phyloP scores from a whole-genome alignment of 352 stramenopile species.

The Phytophthora cactorum region DNA sequence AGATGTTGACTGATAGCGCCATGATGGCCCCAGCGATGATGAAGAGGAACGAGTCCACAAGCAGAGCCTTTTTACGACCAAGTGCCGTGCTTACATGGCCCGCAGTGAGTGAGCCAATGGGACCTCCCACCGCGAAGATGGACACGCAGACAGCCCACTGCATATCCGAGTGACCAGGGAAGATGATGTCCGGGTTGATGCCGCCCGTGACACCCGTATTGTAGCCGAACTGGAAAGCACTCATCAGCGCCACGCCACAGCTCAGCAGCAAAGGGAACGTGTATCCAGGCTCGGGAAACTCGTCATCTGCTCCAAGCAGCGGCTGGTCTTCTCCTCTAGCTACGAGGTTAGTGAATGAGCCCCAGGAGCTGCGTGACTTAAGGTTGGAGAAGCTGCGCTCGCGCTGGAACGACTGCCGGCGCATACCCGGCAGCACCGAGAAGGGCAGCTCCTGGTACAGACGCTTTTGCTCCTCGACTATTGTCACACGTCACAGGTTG shows the following conservation, averaged over 20 bases:
- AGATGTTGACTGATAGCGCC: conserved; percentile 69
- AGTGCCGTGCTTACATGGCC: conserved; percentile 60
- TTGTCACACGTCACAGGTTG: conserved; percentile 27
- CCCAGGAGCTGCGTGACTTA: conserved; percentile 65
- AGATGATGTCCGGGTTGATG: conserved; percentile 67
- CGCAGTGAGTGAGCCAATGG: conserved; percentile 67
- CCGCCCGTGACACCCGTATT: conserved; percentile 76
- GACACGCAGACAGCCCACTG: conserved; percentile 76
- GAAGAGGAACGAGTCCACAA: conserved; percentile 70
- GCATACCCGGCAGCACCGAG: conserved; percentile 73
- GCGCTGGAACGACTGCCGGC: conserved; percentile 73
- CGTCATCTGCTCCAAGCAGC: conserved; percentile 55
- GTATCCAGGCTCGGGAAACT: conserved; percentile 72
- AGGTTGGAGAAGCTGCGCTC: conserved; percentile 77
- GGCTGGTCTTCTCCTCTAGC: conserved; percentile 75
- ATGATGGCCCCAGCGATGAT: conserved; percentile 67
- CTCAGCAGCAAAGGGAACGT: conserved; percentile 69
- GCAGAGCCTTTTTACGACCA: conserved; percentile 66
- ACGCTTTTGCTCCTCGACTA: conserved; percentile 76
- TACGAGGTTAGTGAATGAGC: conserved; percentile 61
- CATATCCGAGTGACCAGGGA: conserved; percentile 66
- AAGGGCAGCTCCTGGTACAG: conserved; percentile 80
- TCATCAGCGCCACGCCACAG: conserved; percentile 74
- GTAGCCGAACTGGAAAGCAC: conserved; percentile 77
- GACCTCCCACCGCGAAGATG: conserved; percentile 68